Percentiles rank a stretch among this genome's conserved stretches.
Conservation (phyloP, 2,329 filamentous ascomycete species). For the Claviceps arundinis region DNA sequence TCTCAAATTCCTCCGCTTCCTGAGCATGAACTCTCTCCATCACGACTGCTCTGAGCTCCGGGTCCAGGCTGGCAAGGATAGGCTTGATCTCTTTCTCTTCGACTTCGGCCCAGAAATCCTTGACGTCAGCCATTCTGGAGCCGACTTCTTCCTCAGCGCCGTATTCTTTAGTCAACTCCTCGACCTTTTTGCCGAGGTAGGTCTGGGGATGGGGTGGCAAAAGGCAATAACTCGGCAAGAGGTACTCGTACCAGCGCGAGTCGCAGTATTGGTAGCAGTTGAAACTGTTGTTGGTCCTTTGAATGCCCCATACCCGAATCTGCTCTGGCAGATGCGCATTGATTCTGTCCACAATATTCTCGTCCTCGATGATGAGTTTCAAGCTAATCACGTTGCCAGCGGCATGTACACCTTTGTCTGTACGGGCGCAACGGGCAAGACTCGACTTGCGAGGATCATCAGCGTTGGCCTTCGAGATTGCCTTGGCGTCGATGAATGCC, state of each 20-base stretch:
- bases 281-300: conserved; percentile 79
- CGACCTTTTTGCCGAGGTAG: conserved; percentile 70
- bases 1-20: conserved; percentile 16
- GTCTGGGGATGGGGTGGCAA: conserved; percentile 84
- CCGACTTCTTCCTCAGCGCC: conserved; percentile 57
- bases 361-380: conserved; percentile 90
- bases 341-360: conserved; percentile 78
- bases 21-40: conserved; percentile 43
- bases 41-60: conserved; percentile 49
- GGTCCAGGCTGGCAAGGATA: conserved; percentile 47
- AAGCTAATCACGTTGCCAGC: conserved; percentile 90
- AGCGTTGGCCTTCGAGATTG: conserved; percentile 93
- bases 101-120: conserved; percentile 68
- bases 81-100: conserved; percentile 72
- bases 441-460: conserved; percentile 95
- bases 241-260: conserved; percentile 92
- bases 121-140: conserved; percentile 61
- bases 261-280: conserved; percentile 93
- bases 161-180: conserved; percentile 61
- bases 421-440: conserved; percentile 83
- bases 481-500: conserved; percentile 79
- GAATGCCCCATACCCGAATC: conserved; percentile 90
- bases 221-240: conserved; percentile 87
- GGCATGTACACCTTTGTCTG: conserved; percentile 94
- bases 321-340: conserved; percentile 74